phyloP scores from a whole-genome alignment of 371 early-diverging fungal genomes.

The Lichtheimia ramosa region DNA sequence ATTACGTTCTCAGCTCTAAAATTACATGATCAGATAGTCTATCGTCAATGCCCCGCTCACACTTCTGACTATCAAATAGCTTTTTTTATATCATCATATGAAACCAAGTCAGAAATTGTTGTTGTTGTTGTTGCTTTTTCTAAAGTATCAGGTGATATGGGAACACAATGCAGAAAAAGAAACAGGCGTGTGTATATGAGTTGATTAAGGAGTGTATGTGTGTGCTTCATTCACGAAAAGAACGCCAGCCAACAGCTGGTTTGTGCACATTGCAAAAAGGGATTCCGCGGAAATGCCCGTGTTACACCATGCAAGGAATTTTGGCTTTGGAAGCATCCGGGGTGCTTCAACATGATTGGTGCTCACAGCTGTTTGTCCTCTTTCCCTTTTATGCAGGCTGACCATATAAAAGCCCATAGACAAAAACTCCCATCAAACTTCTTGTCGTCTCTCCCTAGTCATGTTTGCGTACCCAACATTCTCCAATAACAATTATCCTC shows the following conservation, averaged over 20 bases:
- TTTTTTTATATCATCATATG: no score
- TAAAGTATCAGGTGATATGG: neutral
- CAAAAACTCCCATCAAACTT: neutral
- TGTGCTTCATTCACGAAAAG: no score
- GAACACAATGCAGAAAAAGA: slow-evolving; percentile 1
- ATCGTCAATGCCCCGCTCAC: no score
- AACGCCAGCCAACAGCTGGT: no score
- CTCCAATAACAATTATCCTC: slow-evolving; percentile 10
- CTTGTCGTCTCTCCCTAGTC: slow-evolving; percentile 1
- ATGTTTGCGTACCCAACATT: slow-evolving; percentile 21
- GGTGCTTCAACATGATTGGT: slow-evolving; percentile 10
- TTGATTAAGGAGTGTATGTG: no score
- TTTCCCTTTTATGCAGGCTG: slow-evolving; percentile 3
- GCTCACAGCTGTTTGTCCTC: slow-evolving; percentile 4
- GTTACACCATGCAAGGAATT: neutral
- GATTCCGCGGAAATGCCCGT: neutral
- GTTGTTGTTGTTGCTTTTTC: no score
- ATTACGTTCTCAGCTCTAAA: no score
- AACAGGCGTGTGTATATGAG: neutral
- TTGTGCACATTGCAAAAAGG: no score
- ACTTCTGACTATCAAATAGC: no score
- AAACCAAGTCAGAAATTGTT: no score
- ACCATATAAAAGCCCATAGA: slow-evolving; percentile 1
- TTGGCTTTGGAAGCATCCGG: slow-evolving; percentile 5
- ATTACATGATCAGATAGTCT: no score